A percentile compares a stretch with the other conserved stretches of the same genome.
Conservation (phyloP, 768 basidiomycete species). For the Rhodotorula sphaerocarpa region DNA sequence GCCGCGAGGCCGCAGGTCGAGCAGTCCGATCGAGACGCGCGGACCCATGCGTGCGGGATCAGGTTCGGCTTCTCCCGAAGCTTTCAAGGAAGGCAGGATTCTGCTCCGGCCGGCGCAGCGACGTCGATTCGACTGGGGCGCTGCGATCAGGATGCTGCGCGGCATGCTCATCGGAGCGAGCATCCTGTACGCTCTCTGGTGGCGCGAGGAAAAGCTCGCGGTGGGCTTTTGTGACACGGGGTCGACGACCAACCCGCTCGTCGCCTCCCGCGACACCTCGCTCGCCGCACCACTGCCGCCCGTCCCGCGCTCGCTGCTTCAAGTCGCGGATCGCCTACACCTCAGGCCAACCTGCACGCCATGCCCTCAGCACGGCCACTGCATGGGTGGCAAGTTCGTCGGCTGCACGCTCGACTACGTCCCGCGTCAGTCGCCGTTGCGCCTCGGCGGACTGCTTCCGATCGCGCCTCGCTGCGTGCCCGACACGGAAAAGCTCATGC, state of each 20-base stretch:
- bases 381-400: conserved; percentile 40
- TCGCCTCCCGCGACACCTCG: conserved; percentile 27
- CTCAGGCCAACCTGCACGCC: conserved; percentile 41
- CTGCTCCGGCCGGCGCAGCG: not conserved
- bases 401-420: conserved; percentile 44
- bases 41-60: too few species aligned
- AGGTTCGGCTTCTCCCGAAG: not conserved
- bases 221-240: conserved; percentile 45
- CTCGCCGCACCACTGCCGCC: conserved; percentile 39
- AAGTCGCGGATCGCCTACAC: not conserved
- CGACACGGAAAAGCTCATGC: conserved; percentile 44
- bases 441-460: conserved; percentile 39
- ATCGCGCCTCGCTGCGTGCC: conserved; percentile 43
- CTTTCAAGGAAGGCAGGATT: not conserved
- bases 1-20: not conserved
- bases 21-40: not conserved
- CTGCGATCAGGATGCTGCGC: too few species aligned
- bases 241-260: conserved; percentile 39
- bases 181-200: conserved; percentile 21
- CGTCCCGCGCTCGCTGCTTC: conserved; percentile 36
- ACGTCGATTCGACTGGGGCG: too few species aligned
- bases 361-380: conserved; percentile 45
- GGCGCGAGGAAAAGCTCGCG: conserved; percentile 25
- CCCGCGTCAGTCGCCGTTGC: conserved; percentile 28
- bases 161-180: too few species aligned